Evolutionary conservation across 2,329 filamentous ascomycete species (phyloP).

Genomic region (Stachybotrys chartarum): DNA sequence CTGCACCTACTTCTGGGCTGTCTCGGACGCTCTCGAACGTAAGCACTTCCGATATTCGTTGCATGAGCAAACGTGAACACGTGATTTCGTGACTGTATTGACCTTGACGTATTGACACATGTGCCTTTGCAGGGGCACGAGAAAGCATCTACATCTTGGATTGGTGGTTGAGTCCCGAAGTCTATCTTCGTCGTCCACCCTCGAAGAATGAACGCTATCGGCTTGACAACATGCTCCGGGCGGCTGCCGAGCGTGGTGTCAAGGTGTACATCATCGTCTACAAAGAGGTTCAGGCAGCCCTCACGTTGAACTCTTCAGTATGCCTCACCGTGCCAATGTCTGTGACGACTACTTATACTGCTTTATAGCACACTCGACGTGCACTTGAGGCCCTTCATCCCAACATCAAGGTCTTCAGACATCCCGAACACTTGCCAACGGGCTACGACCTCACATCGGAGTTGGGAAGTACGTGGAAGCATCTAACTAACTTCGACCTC

Average conservation of each 20-base stretch:
- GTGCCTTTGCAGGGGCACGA: constrained; percentile 46
- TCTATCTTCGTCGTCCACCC: constrained; percentile 80
- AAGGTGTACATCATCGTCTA: constrained; percentile 94
- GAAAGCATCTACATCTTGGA: constrained; percentile 94
- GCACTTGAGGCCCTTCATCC: constrained; percentile 75
- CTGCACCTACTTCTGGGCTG: constrained; percentile 89
- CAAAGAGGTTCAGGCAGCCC: constrained; percentile 71
- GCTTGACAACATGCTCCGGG: constrained; percentile 82
- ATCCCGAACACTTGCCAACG: constrained; percentile 82
- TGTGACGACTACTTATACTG: constrained; percentile 73
- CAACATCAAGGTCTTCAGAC: constrained; percentile 83
- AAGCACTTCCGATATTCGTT: constrained; percentile 27
- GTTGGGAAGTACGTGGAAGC: constrained; percentile 54
- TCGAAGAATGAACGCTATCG: constrained; percentile 78
- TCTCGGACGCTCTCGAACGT: constrained; percentile 78
- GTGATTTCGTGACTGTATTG: neutral
- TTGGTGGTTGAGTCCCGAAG: constrained; percentile 91
- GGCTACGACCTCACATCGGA: constrained; percentile 60
- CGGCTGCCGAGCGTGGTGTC: constrained; percentile 83
- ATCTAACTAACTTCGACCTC: constrained; percentile 43
- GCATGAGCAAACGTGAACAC: neutral
- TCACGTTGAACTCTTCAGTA: constrained; percentile 77
- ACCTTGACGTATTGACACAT: neutral
- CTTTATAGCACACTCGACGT: constrained; percentile 75
- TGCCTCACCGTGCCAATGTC: neutral